These are phyloP conservation scores for Phlebiopsis gigantea DNA, from an alignment of 768 basidiomycete genomes.

Conservation along the genomic window DNA sequence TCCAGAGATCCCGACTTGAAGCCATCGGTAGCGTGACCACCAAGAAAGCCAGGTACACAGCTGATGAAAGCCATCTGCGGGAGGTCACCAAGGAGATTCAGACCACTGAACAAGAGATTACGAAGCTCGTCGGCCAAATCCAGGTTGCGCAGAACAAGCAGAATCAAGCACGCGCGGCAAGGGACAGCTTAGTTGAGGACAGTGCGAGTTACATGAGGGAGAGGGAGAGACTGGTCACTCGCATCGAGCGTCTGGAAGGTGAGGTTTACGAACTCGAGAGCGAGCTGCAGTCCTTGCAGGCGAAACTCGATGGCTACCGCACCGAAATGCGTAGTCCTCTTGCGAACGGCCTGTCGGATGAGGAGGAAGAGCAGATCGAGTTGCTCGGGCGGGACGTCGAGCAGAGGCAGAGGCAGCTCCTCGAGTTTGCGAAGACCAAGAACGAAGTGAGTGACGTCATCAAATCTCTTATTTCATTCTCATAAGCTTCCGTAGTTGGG, in stretches of 20 bases:
- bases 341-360: conserved; percentile 62
- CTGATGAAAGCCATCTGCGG: conserved; percentile 54
- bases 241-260: conserved; percentile 58
- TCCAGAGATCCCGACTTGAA: conserved; percentile 85
- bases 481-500: conserved; percentile 23
- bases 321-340: conserved; percentile 73
- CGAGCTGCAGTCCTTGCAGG: conserved; percentile 57
- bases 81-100: conserved; percentile 73
- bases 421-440: conserved; percentile 62
- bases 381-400: conserved; percentile 73
- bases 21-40: conserved; percentile 70
- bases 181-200: conserved; percentile 66
- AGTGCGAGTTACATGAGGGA: conserved; percentile 54
- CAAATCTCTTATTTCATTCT: background rate
- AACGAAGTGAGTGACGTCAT: conserved; percentile 53
- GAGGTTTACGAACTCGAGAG: conserved; percentile 68
- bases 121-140: conserved; percentile 64
- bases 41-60: conserved; percentile 70
- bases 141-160: conserved; percentile 67
- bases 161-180: conserved; percentile 59
- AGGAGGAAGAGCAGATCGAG: conserved; percentile 66
- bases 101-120: conserved; percentile 82
- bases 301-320: conserved; percentile 58
- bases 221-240: conserved; percentile 60
- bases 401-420: conserved; percentile 59